A percentile compares a stretch with the other conserved stretches of the same genome.
Evolutionary conservation across 2,329 filamentous ascomycete genomes (phyloP).

Genomic region (Fusarium brevicatenulatum): DNA sequence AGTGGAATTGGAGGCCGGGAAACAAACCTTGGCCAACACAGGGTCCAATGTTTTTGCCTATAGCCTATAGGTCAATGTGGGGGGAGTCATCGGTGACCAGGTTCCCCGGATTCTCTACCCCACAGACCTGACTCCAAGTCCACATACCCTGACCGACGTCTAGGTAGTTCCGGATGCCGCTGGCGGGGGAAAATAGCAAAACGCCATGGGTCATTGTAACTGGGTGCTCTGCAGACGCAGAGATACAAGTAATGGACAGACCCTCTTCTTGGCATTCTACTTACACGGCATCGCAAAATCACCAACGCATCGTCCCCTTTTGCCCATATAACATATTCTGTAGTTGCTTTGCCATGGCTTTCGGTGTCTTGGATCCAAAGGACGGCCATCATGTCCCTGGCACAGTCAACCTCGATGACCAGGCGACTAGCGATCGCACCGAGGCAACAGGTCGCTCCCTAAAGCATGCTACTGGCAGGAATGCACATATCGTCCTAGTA

Average conservation of each 20-base stretch:
- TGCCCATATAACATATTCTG: no score
- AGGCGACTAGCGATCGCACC: background rate
- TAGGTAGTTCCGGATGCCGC: no score
- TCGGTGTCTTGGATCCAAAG: background rate
- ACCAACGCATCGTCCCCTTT: no score
- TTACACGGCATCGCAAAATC: no score
- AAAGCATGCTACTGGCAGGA: slow-evolving; percentile 8
- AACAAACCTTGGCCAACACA: background rate
- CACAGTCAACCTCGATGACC: slow-evolving; percentile 4
- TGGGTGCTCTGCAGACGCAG: no score
- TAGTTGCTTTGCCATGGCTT: no score
- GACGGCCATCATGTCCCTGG: slow-evolving; percentile 8
- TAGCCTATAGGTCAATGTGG: background rate
- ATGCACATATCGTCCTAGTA: slow-evolving; percentile 12
- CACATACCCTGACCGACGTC: background rate
- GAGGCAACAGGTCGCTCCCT: background rate
- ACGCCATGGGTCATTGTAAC: no score
- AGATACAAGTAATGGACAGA: no score
- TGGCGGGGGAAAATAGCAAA: no score
- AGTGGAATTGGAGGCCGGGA: background rate
- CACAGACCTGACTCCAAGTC: background rate
- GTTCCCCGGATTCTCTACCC: background rate
- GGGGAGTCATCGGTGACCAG: background rate
- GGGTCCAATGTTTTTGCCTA: background rate
- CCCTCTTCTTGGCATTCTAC: no score